Evolutionary conservation across 805 yeast species (phyloP), one percentile per base, ranked within the genome.

Genomic region (Ogataea wickerhamii): DNA sequence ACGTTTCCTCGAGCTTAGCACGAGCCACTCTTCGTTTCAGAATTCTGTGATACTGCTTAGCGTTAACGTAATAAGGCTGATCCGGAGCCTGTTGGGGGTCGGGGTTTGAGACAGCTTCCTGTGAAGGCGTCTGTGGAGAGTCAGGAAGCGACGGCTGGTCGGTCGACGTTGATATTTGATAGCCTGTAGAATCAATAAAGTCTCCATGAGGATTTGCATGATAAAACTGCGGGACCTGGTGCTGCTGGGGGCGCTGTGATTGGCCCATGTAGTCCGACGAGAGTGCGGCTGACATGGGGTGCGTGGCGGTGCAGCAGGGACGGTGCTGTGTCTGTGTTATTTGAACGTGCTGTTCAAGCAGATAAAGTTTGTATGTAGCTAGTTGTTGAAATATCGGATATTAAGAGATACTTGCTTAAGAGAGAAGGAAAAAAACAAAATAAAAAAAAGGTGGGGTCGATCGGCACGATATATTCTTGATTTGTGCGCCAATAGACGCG

Each of bases 21-120:
- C 98, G 71, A 0, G 98, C 98, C 29, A 88, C 74, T 51, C 99
- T 76, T 55, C 99, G 74, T 60, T 93, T 93, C 50, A 93, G 66
- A 13, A 93, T 93, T 30, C 99, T 78, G 54, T 93, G 96, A 53
- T 93, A 93, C 56, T 93, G 99, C 61, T 93, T 93, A 7, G 98
- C 98, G 60, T 93, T 93, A 29, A 93, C 98, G 55, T 93, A 93
- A 56, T 88, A 88, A 1, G 98, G 98, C 61, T 91, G 96, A 56
- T 89, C 96, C 16, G 44, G 39, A 29, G 45, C 52, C 23, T 45
- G 55, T 22, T 43, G 53, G 8, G 39, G 37, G 22, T 39, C 46
- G 23, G 41, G 40, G 32, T 40, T 22, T 3, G 41, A 12, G 14
- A 35, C 29, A 10, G 32, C 10, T 16, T 38, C 45, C 18, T 35